Percentiles rank a stretch among this genome's conserved stretches.
Conservation (phyloP, 1,139 yeast species). For the Candida sojae region DNA sequence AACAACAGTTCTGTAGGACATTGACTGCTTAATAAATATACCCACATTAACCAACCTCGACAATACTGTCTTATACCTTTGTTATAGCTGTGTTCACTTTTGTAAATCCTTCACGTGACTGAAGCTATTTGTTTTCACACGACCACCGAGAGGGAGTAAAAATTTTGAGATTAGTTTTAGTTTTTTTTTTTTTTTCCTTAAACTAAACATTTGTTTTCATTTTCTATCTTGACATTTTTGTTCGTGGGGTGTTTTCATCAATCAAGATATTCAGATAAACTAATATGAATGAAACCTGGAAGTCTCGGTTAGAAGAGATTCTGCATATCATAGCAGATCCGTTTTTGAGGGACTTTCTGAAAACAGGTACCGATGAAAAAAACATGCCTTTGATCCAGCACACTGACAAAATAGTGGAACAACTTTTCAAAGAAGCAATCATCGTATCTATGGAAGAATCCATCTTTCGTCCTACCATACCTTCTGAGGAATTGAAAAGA, state of each 20-base stretch:
- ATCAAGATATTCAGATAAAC: background rate
- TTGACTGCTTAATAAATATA: no score
- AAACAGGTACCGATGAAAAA: constrained; percentile 7
- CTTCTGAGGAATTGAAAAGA: constrained; percentile 11
- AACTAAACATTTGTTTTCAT: background rate
- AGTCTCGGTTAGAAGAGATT: constrained; percentile 14
- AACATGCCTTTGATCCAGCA: constrained; percentile 8
- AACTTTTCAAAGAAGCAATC: constrained; percentile 13
- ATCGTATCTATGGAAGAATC: constrained; percentile 15
- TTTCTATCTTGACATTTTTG: background rate
- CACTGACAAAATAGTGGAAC: constrained; percentile 10
- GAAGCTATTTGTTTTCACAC: background rate
- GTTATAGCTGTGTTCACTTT: no score
- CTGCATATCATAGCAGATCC: constrained; percentile 17
- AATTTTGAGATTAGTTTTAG: background rate
- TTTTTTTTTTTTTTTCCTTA: background rate
- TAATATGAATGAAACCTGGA: constrained; percentile 10
- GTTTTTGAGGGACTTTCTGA: constrained; percentile 12
- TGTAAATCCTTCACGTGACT: background rate
- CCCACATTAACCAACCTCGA: no score
- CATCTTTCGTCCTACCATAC: constrained; percentile 13
- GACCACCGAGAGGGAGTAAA: background rate
- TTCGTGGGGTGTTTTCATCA: background rate
- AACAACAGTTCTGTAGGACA: no score
- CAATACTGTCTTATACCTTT: no score